phyloP scores from a whole-genome alignment of 1,284 basidiomycete genomes.

The Leccinum griseonigrum region DNA sequence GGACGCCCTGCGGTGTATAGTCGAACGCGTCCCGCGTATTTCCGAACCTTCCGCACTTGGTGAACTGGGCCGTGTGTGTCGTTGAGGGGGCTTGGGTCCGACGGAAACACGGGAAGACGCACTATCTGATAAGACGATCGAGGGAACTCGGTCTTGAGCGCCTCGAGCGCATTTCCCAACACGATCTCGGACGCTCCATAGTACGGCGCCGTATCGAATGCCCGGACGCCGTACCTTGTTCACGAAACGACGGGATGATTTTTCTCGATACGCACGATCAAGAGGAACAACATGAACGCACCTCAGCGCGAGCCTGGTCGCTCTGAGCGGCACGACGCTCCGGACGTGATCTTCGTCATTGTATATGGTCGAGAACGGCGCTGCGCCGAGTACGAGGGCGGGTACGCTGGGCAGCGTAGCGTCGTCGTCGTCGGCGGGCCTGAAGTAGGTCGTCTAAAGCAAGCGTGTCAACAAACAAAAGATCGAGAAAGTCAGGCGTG shows the following conservation, averaged over 20 bases:
- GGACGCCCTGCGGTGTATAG: conserved; percentile 73
- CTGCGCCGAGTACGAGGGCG: conserved; percentile 64
- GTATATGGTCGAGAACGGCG: conserved; percentile 73
- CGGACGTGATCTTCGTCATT: conserved; percentile 62
- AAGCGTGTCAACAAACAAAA: conserved; percentile 7
- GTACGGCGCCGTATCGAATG: conserved; percentile 88
- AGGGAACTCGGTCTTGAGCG: conserved; percentile 70
- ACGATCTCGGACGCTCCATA: conserved; percentile 92
- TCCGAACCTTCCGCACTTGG: conserved; percentile 93
- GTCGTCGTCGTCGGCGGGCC: conserved; percentile 20
- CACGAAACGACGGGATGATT: not conserved
- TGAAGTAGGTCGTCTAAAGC: conserved; percentile 26
- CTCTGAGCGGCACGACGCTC: conserved; percentile 62
- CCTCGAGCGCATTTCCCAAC: conserved; percentile 72
- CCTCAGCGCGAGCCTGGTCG: conserved; percentile 80
- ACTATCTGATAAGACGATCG: conserved; percentile 79
- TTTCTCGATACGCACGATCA: not conserved
- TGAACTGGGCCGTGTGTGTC: conserved; percentile 55
- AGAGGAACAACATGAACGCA: conserved; percentile 30
- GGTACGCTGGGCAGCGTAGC: conserved; percentile 47
- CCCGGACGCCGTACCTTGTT: conserved; percentile 79
- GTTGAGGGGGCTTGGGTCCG: not conserved
- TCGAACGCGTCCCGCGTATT: conserved; percentile 63
- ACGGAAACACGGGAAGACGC: conserved; percentile 13
- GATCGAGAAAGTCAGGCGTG: not conserved